phyloP scores from a whole-genome alignment of 169 alveolate genomes.

The Babesia bigemina region DNA sequence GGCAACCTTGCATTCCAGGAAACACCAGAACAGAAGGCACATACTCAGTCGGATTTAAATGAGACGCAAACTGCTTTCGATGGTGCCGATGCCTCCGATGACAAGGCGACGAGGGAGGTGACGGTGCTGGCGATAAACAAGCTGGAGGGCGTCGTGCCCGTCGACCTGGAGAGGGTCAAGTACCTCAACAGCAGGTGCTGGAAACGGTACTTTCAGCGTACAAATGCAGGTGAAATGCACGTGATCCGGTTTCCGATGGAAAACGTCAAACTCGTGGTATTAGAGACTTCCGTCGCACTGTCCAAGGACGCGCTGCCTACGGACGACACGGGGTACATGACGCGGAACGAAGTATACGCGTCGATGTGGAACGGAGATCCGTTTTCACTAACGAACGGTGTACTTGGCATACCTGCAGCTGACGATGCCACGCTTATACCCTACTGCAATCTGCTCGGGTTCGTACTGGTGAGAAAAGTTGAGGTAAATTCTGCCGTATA shows the following conservation, averaged over 20 bases:
- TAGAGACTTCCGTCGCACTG: constrained; percentile 52
- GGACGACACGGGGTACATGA: constrained; percentile 23
- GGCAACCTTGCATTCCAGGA: constrained; percentile 48
- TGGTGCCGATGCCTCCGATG: background rate
- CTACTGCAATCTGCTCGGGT: constrained; percentile 57
- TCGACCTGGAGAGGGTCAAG: constrained; percentile 65
- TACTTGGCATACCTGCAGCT: constrained; percentile 71
- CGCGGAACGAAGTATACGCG: constrained; percentile 28
- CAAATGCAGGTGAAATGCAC: constrained; percentile 51
- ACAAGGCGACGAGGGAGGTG: constrained; percentile 14
- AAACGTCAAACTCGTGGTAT: constrained; percentile 31
- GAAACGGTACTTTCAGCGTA: constrained; percentile 66
- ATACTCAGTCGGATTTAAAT: background rate
- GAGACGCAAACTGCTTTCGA: background rate
- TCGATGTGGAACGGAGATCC: constrained; percentile 69
- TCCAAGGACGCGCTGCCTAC: constrained; percentile 77
- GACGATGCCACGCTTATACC: constrained; percentile 58
- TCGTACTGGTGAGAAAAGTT: constrained; percentile 59
- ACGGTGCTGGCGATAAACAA: constrained; percentile 64
- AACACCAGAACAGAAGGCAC: background rate
- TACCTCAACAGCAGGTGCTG: constrained; percentile 55
- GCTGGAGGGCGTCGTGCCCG: constrained; percentile 77
- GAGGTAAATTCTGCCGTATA: constrained; percentile 49
- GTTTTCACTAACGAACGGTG: constrained; percentile 45
- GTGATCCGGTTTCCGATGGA: constrained; percentile 51